Conservation (phyloP, 176 grass and related monocot genomes). For the Chrysopogon serrulatus region DNA sequence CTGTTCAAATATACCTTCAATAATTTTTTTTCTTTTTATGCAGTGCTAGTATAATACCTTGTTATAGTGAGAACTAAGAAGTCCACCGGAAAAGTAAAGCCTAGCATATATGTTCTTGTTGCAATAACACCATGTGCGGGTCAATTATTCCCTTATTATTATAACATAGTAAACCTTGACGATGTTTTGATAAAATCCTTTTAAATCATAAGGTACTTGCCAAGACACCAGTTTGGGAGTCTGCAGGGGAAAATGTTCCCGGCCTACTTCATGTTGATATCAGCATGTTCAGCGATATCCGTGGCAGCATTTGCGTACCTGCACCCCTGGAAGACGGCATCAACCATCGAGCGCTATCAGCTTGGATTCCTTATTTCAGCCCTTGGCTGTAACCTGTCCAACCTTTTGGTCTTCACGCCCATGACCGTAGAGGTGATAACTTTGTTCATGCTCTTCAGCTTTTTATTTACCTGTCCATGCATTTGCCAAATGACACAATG, state of each 20-base stretch:
- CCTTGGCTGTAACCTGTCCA: neutral
- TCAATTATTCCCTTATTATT: neutral
- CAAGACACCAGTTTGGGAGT: conserved; percentile 63
- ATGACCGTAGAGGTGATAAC: neutral
- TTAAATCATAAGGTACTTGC: conserved; percentile 50
- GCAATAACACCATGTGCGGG: neutral
- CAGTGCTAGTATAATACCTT: neutral
- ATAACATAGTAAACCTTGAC: neutral
- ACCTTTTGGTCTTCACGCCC: neutral
- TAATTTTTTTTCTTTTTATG: neutral
- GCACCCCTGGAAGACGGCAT: neutral
- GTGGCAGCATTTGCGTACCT: neutral
- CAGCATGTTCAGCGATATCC: neutral
- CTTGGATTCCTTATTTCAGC: neutral
- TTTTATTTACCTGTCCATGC: neutral
- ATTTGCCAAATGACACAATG: neutral
- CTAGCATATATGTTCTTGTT: neutral
- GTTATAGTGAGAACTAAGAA: neutral
- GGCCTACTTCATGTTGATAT: neutral
- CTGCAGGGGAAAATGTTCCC: conserved; percentile 67
- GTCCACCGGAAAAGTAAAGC: neutral
- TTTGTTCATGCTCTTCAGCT: neutral
- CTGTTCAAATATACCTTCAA: neutral
- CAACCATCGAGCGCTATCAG: neutral
- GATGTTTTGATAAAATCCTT: conserved; percentile 9